Percentiles rank a stretch among this genome's conserved stretches.
These are phyloP conservation scores for Coleophoma eucalyptorum DNA, from an alignment of 2,329 filamentous ascomycete species.

Conservation along the genomic window DNA sequence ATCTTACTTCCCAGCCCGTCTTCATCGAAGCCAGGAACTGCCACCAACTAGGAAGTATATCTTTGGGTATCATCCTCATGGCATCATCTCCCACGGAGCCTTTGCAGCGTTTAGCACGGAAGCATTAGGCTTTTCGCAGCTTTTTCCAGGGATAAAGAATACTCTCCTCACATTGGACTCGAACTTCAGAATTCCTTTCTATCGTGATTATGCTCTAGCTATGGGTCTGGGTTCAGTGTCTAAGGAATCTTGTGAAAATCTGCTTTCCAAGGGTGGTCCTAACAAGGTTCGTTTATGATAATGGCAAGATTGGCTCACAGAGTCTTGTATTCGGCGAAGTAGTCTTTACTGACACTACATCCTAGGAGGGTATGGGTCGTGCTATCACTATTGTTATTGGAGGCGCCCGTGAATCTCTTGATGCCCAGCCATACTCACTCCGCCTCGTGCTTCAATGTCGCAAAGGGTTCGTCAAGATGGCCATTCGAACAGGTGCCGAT, in stretches of 20 bases:
- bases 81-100: slow-evolving; percentile 95
- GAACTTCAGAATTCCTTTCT: slow-evolving; percentile 91
- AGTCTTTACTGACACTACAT: slow-evolving; percentile 1
- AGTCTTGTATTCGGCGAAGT: neutral
- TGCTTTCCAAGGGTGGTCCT: slow-evolving; percentile 73
- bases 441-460: slow-evolving; percentile 77
- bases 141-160: slow-evolving; percentile 95
- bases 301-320: neutral
- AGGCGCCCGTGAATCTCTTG: slow-evolving; percentile 86
- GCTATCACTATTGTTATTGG: slow-evolving; percentile 95
- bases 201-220: slow-evolving; percentile 88
- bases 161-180: slow-evolving; percentile 89
- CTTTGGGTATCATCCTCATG: slow-evolving; percentile 95
- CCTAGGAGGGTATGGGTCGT: slow-evolving; percentile 78
- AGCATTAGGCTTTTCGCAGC: slow-evolving; percentile 76
- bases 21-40: slow-evolving; percentile 81
- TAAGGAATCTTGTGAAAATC: slow-evolving; percentile 85
- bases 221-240: slow-evolving; percentile 88
- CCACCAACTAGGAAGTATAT: slow-evolving; percentile 87
- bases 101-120: slow-evolving; percentile 91
- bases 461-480: slow-evolving; percentile 92
- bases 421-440: slow-evolving; percentile 75
- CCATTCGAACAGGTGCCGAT: slow-evolving; percentile 87
- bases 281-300: slow-evolving; percentile 41
- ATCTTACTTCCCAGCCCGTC: slow-evolving; percentile 83